Evolutionary conservation across 2,329 filamentous ascomycete genomes (phyloP), one percentile per base, ranked within the genome.

Genomic region (Aurifilum marmelostoma): DNA sequence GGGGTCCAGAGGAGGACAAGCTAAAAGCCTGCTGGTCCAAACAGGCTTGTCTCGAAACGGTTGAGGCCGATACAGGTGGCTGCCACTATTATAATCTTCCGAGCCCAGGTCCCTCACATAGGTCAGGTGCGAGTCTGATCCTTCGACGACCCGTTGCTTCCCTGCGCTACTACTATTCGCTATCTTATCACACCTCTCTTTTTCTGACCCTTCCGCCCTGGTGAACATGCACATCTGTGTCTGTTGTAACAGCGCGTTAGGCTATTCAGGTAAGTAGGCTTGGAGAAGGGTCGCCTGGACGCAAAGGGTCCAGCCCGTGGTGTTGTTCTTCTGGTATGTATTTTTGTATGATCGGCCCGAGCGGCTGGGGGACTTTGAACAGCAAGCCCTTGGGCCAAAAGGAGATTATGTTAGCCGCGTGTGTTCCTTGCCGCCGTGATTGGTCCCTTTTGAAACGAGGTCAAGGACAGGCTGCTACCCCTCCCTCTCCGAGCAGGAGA

Each of bases 1-100:
- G 50, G 50, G 50, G n/a, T 16, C 24, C 50, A 24, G 52, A 29
- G 12, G 24, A 54, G 52, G 52, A 29, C 18, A 27, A 56, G 24
- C 52, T 27, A 56, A 32, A 18, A 32, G 27, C 52, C 27, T 56
- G 52, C 52, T 32, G 24, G 24, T 21, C 52, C 52, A 56, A 29
- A 56, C 27, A 18, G 27, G 24, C 52, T 56, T 56, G 24, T 32
- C 52, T 56, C 3, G 16, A 56, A 56, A 56, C 24, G 52, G 52
- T 32, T 27, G 14, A 56, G 52, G 52, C 52, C 52, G 52, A 18
- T 56, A 27, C 52, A 56, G 12, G 52, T 56, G 52, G 52, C 52
- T 56, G 52, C 52, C 52, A 56, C 52, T 56, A 56, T 24, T 56
- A 56, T 32, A 56, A 32, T 56, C 50, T 56, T 56, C 52, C 52